Base-by-base conservation (phyloP, 1,139 yeast species). In the Yamadazyma dushanensis region DNA sequence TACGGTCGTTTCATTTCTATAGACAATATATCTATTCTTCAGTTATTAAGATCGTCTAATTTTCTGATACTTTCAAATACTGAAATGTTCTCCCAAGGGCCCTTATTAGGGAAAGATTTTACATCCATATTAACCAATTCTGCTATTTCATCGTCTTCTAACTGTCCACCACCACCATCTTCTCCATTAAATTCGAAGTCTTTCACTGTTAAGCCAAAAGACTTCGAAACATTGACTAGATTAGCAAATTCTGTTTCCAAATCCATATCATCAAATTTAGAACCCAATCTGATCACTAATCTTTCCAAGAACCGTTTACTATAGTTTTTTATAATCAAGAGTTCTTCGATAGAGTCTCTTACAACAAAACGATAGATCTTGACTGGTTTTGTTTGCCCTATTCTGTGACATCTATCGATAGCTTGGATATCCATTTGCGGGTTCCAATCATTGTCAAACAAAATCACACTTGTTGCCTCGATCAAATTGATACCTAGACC, bases 371-470 rank as follows among this genome's bases (percentile, higher is more conserved):
- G 72, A 53, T 79, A 87, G 1, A 92, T 77, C 30, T 87, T 71
- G 2, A 89, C 96, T 0, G 96, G 96, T 36, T 75, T 79, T 1
- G 65, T 70, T 57, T 92, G 98, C 0, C 98, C 97, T 39, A 92
- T 87, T 53, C 98, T 70, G 57, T 92, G 97, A 10, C 87, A 95
- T 40, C 98, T 71, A 53, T 90, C 97, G 77, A 92, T 92, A 0
- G 97, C 97, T 56, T 92, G 98, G 34, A 89, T 63, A 58, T 92
- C 97, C 48, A 88, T 90, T 54, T 92, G 97, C 0, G 98, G 98
- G 51, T 92, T 92, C 96, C 97, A 90, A 56, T 92, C 97, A 41
- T 87, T 84, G 53, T 92, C 98, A 55, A 87, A 89, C 11, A 92
- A 53, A 3, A 92, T 77, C 1, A 92, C 97, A 0, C 95, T 83